Conservation (phyloP, 2,329 filamentous ascomycete genomes). For the Fusarium nygamai region DNA sequence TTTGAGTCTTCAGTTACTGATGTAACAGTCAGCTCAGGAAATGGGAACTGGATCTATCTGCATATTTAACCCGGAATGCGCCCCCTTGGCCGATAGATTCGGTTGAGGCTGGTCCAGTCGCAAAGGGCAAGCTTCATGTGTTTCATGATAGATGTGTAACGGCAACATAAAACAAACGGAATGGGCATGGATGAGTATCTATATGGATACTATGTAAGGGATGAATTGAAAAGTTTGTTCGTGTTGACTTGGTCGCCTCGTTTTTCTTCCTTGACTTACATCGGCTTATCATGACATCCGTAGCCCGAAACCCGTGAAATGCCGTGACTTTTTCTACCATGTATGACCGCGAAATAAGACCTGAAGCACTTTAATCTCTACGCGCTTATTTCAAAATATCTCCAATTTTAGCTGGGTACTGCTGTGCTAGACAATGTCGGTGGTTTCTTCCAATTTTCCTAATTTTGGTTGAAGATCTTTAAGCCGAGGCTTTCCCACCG, state of each 20-base stretch:
- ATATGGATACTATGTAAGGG: slow-evolving; percentile 15
- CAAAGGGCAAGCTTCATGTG: slow-evolving; percentile 37
- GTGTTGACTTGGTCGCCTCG: neutral
- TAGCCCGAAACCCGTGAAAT: neutral
- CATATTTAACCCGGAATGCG: slow-evolving; percentile 38
- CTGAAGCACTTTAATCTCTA: neutral
- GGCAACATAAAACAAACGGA: slow-evolving; percentile 13
- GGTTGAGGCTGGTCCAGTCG: slow-evolving; percentile 38
- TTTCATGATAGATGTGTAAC: slow-evolving; percentile 35
- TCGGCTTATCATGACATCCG: neutral
- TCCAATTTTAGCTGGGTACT: too few species aligned
- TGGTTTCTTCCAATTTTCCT: neutral
- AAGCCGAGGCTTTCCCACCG: neutral
- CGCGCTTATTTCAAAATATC: too few species aligned
- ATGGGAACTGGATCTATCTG: slow-evolving; percentile 31
- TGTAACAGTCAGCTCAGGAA: neutral
- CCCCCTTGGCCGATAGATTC: slow-evolving; percentile 29
- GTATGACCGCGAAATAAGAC: neutral
- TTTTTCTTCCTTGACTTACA: neutral
- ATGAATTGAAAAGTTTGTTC: slow-evolving; percentile 35
- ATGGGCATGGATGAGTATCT: neutral
- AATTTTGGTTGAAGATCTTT: neutral
- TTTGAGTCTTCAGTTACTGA: neutral
- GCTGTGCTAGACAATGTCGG: neutral
- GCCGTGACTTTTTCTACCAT: neutral